Evolutionary conservation across 257 asterid species (phyloP), one percentile per base, ranked within the genome.

Genomic region (Marsdenia floribunda): DNA sequence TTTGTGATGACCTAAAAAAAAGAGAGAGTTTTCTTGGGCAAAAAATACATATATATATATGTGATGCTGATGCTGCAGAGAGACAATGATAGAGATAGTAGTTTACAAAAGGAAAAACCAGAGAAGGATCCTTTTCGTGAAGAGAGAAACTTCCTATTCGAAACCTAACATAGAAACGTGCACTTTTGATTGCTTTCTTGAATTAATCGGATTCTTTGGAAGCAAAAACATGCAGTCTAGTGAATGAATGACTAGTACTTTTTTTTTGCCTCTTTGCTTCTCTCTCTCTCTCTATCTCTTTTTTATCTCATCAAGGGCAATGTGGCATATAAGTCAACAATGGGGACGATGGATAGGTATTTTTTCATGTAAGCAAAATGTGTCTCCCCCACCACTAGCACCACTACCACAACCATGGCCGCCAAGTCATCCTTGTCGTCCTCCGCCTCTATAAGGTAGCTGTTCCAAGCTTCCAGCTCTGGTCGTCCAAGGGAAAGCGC

Each of bases 71-170:
- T n/a, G 52, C 26, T n/a, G 38, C 26, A 61, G 57, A 16, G 21
- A 53, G 49, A 74, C 37, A 21, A 60, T 15, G 29, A 66, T n/a
- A 52, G 46, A 44, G 70, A 54, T 15, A 47, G 21, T 65, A 14
- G 9, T 65, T 57, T 38, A 54, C 18, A 53, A 77, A 53, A 26
- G 73, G 69, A 68, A 71, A 78, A 77, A 78, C 59, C 59, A 72
- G 77, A 59, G 78, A 75, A n/a, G 79, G 76, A 88, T 87, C 85
- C 81, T 84, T 87, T 88, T 80, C 90, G 88, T 88, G 92, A 79
- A 52, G 78, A 81, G 86, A 46, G 84, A 77, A 80, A 74, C 73
- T 57, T 74, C 19, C 19, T 63, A 55, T 50, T 50, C 74, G 46
- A 72, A 77, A 72, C 84, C 84, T 57, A 79, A 82, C 65, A 79